phyloP scores from a whole-genome alignment of 345 rosid genomes.

The Ricinus communis region DNA sequence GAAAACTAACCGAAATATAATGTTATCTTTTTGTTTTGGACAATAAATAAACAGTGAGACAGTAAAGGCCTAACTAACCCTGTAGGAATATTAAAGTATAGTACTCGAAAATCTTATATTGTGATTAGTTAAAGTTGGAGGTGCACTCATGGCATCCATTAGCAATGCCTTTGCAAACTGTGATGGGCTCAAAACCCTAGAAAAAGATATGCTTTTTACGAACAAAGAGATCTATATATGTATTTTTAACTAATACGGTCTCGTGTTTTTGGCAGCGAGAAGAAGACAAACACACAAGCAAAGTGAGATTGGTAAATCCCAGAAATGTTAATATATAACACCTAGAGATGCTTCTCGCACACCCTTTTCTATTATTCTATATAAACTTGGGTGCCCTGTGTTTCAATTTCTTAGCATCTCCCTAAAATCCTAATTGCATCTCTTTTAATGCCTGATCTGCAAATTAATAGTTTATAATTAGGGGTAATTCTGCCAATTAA shows the following conservation, averaged over 20 bases:
- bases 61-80: no score
- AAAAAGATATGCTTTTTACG: conserved; percentile 16
- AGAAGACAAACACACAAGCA: conserved; percentile 40
- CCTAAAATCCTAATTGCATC: background rate
- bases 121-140: conserved; percentile 25
- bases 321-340: conserved; percentile 28
- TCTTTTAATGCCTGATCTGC: no score
- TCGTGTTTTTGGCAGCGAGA: conserved; percentile 41
- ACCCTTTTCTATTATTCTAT: conserved; percentile 2
- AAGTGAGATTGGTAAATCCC: conserved; percentile 40
- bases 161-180: conserved; percentile 4
- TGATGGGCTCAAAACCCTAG: conserved; percentile 35
- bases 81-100: no score
- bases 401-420: background rate
- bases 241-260: background rate
- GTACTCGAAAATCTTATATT: background rate
- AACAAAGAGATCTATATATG: conserved; percentile 14
- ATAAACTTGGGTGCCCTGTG: background rate
- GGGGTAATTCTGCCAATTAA: background rate
- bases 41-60: no score
- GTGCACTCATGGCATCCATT: conserved; percentile 49
- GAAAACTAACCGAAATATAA: no score
- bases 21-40: no score
- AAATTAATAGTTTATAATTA: no score
- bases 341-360: conserved; percentile 50